These are phyloP conservation scores for Pythium aphanidermatum DNA, from an alignment of 352 stramenopile species.

Conservation along the genomic window DNA sequence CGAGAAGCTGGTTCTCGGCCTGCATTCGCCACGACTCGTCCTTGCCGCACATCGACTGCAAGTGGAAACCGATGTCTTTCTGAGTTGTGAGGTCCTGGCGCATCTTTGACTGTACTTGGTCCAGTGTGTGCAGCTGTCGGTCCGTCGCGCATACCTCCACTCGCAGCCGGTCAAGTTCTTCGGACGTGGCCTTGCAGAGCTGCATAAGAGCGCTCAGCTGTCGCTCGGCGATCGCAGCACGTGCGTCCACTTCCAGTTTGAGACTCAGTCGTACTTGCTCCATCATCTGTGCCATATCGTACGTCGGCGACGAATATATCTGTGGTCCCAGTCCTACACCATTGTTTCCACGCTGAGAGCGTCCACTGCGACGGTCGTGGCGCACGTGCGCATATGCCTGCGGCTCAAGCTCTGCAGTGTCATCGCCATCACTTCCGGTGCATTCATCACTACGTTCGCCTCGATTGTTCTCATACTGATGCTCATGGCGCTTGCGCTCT, in stretches of 20 bases:
- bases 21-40: conserved; percentile 84
- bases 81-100: conserved; percentile 74
- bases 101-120: conserved; percentile 72
- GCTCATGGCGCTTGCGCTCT: conserved; percentile 40
- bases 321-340: conserved; percentile 20
- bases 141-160: conserved; percentile 67
- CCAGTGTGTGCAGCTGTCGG: conserved; percentile 66
- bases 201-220: conserved; percentile 71
- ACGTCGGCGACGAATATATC: conserved; percentile 63
- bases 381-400: conserved; percentile 4
- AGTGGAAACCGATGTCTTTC: conserved; percentile 74
- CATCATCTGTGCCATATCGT: conserved; percentile 82
- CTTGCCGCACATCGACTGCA: conserved; percentile 80
- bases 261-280: conserved; percentile 76
- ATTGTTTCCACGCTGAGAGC: background rate
- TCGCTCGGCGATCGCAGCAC: conserved; percentile 64
- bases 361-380: background rate
- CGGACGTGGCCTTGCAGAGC: conserved; percentile 64
- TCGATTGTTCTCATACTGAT: conserved; percentile 19
- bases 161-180: conserved; percentile 64
- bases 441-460: conserved; percentile 9
- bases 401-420: background rate
- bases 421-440: conserved; percentile 6
- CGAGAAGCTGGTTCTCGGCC: conserved; percentile 72
- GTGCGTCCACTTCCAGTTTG: conserved; percentile 77